Conservation (phyloP, 2,329 filamentous ascomycete species). For the Byssochlamys sp. region DNA sequence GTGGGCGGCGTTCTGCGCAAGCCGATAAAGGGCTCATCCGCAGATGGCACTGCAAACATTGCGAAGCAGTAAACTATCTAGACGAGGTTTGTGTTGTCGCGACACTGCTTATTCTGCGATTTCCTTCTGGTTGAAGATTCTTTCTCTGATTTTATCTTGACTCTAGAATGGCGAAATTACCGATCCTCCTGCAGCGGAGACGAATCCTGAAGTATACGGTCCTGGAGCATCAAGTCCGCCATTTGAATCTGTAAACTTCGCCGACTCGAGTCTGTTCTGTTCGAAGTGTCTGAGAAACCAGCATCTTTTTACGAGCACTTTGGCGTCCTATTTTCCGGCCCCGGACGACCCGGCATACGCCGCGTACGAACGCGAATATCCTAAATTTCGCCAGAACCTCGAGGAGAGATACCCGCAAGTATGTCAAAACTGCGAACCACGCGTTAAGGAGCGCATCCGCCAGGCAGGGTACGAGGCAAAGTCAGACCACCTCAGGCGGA, state of each 20-base stretch:
- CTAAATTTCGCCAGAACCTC: constrained; percentile 59
- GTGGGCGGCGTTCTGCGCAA: constrained; percentile 57
- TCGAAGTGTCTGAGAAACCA: constrained; percentile 79
- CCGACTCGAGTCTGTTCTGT: constrained; percentile 52
- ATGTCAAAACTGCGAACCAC: constrained; percentile 68
- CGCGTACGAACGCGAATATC: constrained; percentile 58
- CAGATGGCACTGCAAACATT: constrained; percentile 65
- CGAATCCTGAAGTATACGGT: constrained; percentile 28
- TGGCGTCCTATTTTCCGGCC: constrained; percentile 70
- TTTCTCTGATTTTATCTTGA: constrained; percentile 11
- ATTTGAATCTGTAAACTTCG: constrained; percentile 20
- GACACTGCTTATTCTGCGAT: background rate
- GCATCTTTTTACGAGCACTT: constrained; percentile 61
- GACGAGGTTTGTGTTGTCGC: constrained; percentile 58
- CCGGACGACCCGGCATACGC: constrained; percentile 58
- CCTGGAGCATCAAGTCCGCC: constrained; percentile 40
- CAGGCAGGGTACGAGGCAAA: constrained; percentile 70
- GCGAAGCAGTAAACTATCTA: constrained; percentile 79
- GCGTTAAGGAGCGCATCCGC: constrained; percentile 59
- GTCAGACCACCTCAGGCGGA: constrained; percentile 66
- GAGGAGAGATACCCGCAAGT: constrained; percentile 83
- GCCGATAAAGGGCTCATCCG: constrained; percentile 49
- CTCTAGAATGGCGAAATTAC: constrained; percentile 73
- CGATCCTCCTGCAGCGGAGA: constrained; percentile 63
- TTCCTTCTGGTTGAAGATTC: constrained; percentile 2